Evolutionary conservation across 2,329 filamentous ascomycete species (phyloP).

Genomic region (Bipolaris victoriae): DNA sequence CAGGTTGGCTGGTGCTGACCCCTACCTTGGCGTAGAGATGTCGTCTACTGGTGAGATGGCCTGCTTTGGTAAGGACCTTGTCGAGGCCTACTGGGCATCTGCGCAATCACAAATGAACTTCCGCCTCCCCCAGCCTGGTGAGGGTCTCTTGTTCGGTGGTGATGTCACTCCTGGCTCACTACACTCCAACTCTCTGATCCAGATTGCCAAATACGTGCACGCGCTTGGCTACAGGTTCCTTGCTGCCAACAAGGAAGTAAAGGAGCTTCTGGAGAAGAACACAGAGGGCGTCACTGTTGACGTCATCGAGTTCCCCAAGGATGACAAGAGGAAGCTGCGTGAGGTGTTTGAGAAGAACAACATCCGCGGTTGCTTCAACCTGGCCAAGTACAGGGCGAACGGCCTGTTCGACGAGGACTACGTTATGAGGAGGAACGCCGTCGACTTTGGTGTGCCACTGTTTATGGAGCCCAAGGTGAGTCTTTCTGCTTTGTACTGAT

Average conservation of each 20-base stretch:
- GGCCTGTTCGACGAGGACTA: constrained; percentile 92
- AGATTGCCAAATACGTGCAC: constrained; percentile 83
- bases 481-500: constrained; percentile 16
- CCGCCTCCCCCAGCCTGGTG: constrained; percentile 90
- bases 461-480: constrained; percentile 98
- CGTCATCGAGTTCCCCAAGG: constrained; percentile 94
- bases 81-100: constrained; percentile 97
- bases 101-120: constrained; percentile 99
- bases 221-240: constrained; percentile 95
- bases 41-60: constrained; percentile 96
- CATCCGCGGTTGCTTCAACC: constrained; percentile 94
- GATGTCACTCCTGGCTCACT: constrained; percentile 62
- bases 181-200: constrained; percentile 69
- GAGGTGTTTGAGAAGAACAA: constrained; percentile 98
- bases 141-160: constrained; percentile 93
- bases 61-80: constrained; percentile 93
- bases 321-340: constrained; percentile 91
- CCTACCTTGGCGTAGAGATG: constrained; percentile 98
- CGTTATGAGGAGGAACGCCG: constrained; percentile 96
- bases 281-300: constrained; percentile 76
- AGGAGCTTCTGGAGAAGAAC: constrained; percentile 77
- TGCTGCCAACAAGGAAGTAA: constrained; percentile 81
- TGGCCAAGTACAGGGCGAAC: constrained; percentile 82
- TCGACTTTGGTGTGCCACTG: constrained; percentile 95
- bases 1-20: constrained; percentile 93